A percentile compares a stretch with the other conserved stretches of the same genome.
phyloP scores from a whole-genome alignment of 306 rosid genomes.

The Vicia faba region DNA sequence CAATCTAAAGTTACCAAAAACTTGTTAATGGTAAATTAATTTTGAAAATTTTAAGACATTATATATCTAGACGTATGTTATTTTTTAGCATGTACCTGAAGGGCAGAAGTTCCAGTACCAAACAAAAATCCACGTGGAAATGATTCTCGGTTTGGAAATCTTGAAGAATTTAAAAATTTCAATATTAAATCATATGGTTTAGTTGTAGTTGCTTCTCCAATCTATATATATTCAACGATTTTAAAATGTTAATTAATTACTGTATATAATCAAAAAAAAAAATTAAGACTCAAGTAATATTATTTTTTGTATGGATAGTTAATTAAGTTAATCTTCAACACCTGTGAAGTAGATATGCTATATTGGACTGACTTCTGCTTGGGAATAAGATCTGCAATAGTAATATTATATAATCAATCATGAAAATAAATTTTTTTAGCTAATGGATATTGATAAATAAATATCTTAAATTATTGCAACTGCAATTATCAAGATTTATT shows the following conservation, averaged over 20 bases:
- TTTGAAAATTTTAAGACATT: not conserved
- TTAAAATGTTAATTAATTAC: not conserved
- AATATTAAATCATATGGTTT: not conserved
- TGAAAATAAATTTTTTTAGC: too few species aligned
- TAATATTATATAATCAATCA: not conserved
- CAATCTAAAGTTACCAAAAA: not conserved
- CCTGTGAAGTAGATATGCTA: not conserved
- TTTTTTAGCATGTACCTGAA: not conserved
- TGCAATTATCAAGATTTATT: too few species aligned
- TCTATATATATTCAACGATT: not conserved
- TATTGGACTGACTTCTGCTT: too few species aligned
- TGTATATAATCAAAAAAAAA: too few species aligned
- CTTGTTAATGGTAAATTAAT: not conserved
- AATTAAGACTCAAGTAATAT: not conserved
- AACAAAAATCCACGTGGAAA: constrained; percentile 28
- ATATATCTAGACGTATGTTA: not conserved
- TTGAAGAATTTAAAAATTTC: not conserved
- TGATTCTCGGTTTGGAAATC: not conserved
- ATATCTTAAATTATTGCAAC: not conserved
- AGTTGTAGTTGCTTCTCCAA: not conserved
- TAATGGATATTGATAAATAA: not conserved
- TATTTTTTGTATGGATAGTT: not conserved
- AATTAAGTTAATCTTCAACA: not conserved
- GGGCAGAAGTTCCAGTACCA: constrained; percentile 13
- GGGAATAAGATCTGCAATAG: not conserved